phyloP scores from a whole-genome alignment of 1,284 basidiomycete species.

The Golubevia pallescens region DNA sequence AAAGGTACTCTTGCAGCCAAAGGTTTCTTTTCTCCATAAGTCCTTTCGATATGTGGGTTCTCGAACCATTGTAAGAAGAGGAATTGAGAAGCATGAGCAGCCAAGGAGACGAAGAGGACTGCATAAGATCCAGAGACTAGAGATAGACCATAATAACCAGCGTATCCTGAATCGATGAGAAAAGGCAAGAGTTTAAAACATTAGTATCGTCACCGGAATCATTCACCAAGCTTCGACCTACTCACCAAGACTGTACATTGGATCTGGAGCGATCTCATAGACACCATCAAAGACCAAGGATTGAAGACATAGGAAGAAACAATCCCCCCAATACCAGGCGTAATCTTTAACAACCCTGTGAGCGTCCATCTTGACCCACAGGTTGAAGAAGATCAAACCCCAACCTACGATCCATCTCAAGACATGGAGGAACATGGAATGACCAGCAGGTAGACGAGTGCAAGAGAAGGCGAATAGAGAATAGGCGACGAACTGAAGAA shows the following conservation, averaged over 20 bases:
- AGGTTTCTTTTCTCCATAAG: slow-evolving; percentile 52
- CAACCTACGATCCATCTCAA: slow-evolving; percentile 87
- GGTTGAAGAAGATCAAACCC: slow-evolving; percentile 86
- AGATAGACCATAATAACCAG: slow-evolving; percentile 87
- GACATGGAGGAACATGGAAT: slow-evolving; percentile 77
- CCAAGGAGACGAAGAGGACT: slow-evolving; percentile 88
- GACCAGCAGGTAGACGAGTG: slow-evolving; percentile 77
- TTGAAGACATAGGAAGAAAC: slow-evolving; percentile 79
- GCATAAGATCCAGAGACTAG: slow-evolving; percentile 85
- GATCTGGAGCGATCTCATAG: slow-evolving; percentile 86
- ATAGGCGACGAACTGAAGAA: slow-evolving; percentile 83
- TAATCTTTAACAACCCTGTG: slow-evolving; percentile 89
- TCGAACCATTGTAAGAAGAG: slow-evolving; percentile 96
- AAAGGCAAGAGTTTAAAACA: no score
- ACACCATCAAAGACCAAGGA: slow-evolving; percentile 96
- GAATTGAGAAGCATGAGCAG: slow-evolving; percentile 92
- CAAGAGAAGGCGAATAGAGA: slow-evolving; percentile 82
- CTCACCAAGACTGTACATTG: slow-evolving; percentile 85
- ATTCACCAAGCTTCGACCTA: no score
- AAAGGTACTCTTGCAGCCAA: slow-evolving; percentile 25
- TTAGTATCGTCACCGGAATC: no score
- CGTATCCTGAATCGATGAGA: no score
- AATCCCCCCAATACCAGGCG: slow-evolving; percentile 93
- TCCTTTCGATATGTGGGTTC: slow-evolving; percentile 77
- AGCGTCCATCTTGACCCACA: slow-evolving; percentile 98